Evolutionary conservation across 495 filamentous ascomycete genomes (phyloP).

Genomic region (Neohortaea acidophila): DNA sequence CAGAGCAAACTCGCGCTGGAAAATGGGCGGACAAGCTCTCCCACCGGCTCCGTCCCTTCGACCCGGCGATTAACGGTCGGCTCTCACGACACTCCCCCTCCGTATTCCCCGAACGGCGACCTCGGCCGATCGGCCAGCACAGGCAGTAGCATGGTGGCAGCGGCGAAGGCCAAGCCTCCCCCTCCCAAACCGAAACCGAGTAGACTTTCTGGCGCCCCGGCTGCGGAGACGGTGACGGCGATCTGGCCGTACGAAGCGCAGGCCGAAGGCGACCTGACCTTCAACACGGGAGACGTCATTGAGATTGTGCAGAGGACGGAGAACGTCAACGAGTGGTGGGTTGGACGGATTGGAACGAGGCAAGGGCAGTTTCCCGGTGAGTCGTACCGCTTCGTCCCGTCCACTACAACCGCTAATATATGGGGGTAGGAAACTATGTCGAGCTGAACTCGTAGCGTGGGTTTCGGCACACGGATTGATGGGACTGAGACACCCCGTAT

Average conservation of each 20-base stretch:
- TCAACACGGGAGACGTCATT: slow-evolving; percentile 77
- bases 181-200: slow-evolving; percentile 84
- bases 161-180: slow-evolving; percentile 69
- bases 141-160: slow-evolving; percentile 42
- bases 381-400: slow-evolving; percentile 21
- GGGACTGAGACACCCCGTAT: too few species aligned
- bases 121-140: slow-evolving; percentile 40
- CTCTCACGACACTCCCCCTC: slow-evolving; percentile 50
- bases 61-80: slow-evolving; percentile 31
- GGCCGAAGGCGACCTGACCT: slow-evolving; percentile 86
- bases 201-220: slow-evolving; percentile 47
- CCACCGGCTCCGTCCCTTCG: slow-evolving; percentile 20
- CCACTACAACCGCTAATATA: slow-evolving; percentile 3
- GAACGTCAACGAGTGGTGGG: slow-evolving; percentile 97
- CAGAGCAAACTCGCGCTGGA: slow-evolving; percentile 28
- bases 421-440: slow-evolving; percentile 18
- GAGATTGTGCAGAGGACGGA: slow-evolving; percentile 66
- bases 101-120: slow-evolving; percentile 31
- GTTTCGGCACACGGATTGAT: slow-evolving; percentile 1
- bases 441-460: slow-evolving; percentile 16
- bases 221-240: slow-evolving; percentile 48
- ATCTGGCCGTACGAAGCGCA: slow-evolving; percentile 90
- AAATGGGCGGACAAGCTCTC: slow-evolving; percentile 2
- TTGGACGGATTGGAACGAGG: slow-evolving; percentile 56
- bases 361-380: slow-evolving; percentile 90